Base-by-base conservation (phyloP, 2,329 filamentous ascomycete genomes). In the Lecanicillium sp. region DNA sequence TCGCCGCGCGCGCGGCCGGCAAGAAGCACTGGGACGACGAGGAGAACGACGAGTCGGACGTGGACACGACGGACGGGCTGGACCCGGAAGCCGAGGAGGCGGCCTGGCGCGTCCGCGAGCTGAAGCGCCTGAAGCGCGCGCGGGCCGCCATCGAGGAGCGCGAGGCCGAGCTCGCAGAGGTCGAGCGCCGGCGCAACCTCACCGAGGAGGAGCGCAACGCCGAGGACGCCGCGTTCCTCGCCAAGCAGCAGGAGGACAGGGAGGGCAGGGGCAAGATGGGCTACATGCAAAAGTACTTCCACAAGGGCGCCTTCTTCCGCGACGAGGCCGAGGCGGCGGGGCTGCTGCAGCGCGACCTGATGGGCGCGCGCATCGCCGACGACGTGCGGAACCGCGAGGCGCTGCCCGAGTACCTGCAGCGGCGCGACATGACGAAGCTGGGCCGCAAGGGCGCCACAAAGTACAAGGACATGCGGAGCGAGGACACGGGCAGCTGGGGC, bases 241-340 rank as follows among this genome's bases (percentile, higher is more conserved):
- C 83, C 1, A 74, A 77, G 55, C 91, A 97, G 67, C 81, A 85
- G 57, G 86, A 86, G 53, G 90, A 95, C 54, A 87, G 87, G 58
- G 82, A 86, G 52, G 67, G 74, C 43, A 84, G 85, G 52, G 89
- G 89, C 45, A 86, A 91, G 67, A 88, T 93, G 75, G 79, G 79
- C 2, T 96, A 83, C 65, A 88, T 97, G 86, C 90, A 96, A 62
- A 90, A 90, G 63, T 98, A 97, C 70, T 90, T 88, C 67, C 93
- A 98, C 74, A 91, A 90, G 69, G 93, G 93, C 41, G 93, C 93
- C 14, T 98, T 97, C 71, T 97, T 88, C 72, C 86, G 86, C 56
- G 88, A 90, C 44, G 87, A 94, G 58, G 77, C 83, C 44, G 81
- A 83, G 56, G 81, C 81, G 14, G 81, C 87, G 53, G 87, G 88